phyloP scores from a whole-genome alignment of 2,329 filamentous ascomycete genomes.

The Nemania serpens region DNA sequence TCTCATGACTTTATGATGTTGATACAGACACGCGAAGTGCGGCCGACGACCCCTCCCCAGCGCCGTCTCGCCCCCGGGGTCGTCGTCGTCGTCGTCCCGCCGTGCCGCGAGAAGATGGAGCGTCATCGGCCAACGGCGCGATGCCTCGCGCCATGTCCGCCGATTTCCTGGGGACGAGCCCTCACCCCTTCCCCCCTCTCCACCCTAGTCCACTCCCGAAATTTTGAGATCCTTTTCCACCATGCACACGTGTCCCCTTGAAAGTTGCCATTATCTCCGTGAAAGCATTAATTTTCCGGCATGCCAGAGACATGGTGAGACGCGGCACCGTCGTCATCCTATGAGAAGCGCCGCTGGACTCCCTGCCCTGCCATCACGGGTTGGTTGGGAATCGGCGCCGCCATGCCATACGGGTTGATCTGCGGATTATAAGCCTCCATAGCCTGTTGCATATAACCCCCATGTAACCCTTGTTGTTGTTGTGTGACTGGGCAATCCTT shows the following conservation, averaged over 20 bases:
- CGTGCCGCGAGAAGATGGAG: conserved; percentile 31
- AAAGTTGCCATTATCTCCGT: neutral
- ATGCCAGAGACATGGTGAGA: conserved; percentile 17
- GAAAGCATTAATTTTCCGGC: conserved; percentile 5
- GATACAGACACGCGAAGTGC: conserved; percentile 42
- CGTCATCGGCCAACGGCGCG: conserved; percentile 24
- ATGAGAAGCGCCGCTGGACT: conserved; percentile 62
- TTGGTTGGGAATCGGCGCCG: conserved; percentile 55
- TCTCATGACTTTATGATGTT: conserved; percentile 44
- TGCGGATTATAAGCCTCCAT: conserved; percentile 60
- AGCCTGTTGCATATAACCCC: conserved; percentile 59
- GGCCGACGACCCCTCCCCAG: conserved; percentile 19
- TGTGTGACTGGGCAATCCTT: conserved; percentile 95
- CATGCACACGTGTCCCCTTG: neutral
- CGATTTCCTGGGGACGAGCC: neutral
- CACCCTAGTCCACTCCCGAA: conserved; percentile 2
- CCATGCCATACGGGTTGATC: conserved; percentile 65
- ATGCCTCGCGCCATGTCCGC: conserved; percentile 14
- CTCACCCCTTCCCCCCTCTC: no score
- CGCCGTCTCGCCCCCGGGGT: conserved; percentile 2
- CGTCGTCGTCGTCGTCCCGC: conserved; percentile 22
- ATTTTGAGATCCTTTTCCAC: conserved; percentile 20
- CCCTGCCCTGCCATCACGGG: conserved; percentile 61
- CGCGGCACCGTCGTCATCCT: conserved; percentile 40
- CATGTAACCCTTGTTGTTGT: conserved; percentile 76